A percentile compares a stretch with the other conserved stretches of the same genome.
Evolutionary conservation across 768 basidiomycete species (phyloP).

Genomic region (Boletus subparvulus): DNA sequence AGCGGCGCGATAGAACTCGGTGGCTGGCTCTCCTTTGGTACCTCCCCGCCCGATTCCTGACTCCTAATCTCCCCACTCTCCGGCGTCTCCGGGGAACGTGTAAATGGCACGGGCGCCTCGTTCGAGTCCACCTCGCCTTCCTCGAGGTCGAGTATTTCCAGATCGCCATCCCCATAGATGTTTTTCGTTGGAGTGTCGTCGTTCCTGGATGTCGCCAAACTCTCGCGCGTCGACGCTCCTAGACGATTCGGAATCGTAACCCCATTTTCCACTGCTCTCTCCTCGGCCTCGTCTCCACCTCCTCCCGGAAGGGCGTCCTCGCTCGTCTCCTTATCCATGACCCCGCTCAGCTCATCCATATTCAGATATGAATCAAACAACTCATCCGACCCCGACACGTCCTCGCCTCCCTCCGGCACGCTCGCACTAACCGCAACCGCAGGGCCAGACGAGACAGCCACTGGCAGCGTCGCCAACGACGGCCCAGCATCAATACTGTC

Average conservation of each 20-base stretch:
- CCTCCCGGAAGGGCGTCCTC: neutral
- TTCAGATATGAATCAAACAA: slow-evolving; percentile 26
- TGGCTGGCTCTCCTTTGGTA: neutral
- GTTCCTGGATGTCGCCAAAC: neutral
- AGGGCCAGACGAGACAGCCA: neutral
- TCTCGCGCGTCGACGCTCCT: neutral
- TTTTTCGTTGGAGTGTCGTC: neutral
- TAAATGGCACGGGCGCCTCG: neutral
- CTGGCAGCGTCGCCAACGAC: neutral
- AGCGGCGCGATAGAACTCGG: neutral
- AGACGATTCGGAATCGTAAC: neutral
- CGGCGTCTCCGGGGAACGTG: neutral
- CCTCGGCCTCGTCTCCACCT: neutral
- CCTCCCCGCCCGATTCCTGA: neutral
- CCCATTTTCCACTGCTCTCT: neutral
- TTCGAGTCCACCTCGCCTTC: slow-evolving; percentile 18
- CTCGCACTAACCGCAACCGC: neutral
- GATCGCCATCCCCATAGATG: neutral
- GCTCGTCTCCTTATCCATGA: neutral
- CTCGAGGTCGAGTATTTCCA: slow-evolving; percentile 2
- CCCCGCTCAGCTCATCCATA: slow-evolving; percentile 16
- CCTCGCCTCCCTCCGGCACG: slow-evolving; percentile 1
- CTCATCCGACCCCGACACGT: slow-evolving; percentile 4
- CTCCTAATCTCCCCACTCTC: slow-evolving; percentile 21
- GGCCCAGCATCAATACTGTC: slow-evolving; percentile 10